Base-by-base conservation (phyloP, 23 red algal genomes). In the Agarophyton chilense region DNA sequence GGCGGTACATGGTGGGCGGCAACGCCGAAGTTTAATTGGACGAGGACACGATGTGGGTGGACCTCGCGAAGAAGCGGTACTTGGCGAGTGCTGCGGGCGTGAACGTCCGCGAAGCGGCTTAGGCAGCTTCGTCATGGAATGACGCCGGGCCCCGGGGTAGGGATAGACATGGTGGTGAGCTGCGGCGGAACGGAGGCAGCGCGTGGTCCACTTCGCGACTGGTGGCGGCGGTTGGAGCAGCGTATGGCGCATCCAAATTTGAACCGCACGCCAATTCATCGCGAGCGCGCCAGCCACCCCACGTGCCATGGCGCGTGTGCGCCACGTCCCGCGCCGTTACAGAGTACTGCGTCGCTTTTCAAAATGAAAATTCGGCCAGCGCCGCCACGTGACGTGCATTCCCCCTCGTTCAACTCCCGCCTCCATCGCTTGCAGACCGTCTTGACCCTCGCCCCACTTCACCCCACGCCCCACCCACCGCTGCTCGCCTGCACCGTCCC, bases 41-140 rank as follows among this genome's bases (percentile, higher is more conserved):
- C 46, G 88, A 91, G 66, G 73, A 91, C 32, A 49, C 52, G 58
- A 82, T 57, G 62, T 91, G 88, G 88, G 47, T 49, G 29, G 88
- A 80, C 58, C 38, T 91, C 8, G 88, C 75, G 21, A 91, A 91
- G 58, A 91, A 81, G 74, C 88, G 88, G 19, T 64, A 87, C 49
- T 55, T 19, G 22, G 64, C 82, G 19, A 34, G 60, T n/a, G n/a
- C n/a, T n/a, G n/a, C n/a, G n/a, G n/a, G n/a, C n/a, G n/a, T n/a
- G n/a, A n/a, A n/a, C n/a, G n/a, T n/a, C n/a, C n/a, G n/a, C n/a
- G n/a, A n/a, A n/a, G n/a, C n/a, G n/a, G n/a, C n/a, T n/a, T n/a
- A n/a, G n/a, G n/a, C n/a, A n/a, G n/a, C n/a, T n/a, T n/a, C n/a
- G n/a, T n/a, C n/a, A n/a, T n/a, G n/a, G n/a, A n/a, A n/a, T n/a